Base-by-base conservation (phyloP, 2,329 filamentous ascomycete genomes). In the Trichophyton benhamiae region DNA sequence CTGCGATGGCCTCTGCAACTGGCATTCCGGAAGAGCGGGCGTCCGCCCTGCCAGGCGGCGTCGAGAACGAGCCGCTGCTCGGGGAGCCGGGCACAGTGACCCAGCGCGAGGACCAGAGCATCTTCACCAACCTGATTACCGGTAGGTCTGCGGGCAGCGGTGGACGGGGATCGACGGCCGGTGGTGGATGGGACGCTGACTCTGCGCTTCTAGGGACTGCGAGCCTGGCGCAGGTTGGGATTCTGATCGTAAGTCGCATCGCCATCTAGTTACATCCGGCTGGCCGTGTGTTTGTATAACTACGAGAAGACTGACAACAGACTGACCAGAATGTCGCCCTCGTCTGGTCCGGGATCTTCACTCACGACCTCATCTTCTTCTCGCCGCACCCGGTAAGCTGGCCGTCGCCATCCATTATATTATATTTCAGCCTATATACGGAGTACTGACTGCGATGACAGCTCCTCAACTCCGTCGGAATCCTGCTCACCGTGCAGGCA, bases 321-420 rank as follows among this genome's bases (percentile, higher is more conserved):
- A 3, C 17, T 42, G 22, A 27, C 41, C 64, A 83, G 81, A 82
- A 96, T 64, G 78, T 85, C 57, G 83, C 83, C 41, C 83, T 92
- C 61, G 80, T 95, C 66, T 96, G 90, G 89, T 83, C 83, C 53
- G 82, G 82, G 61, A 82, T 96, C 65, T 83, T 96, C 70, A 82
- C 84, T 48, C 79, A 81, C 52, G 72, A 86, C 33, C 71, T 95
- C 64, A 88, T 89, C 44, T 84, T 96, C 68, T 96, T 97, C 81
- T 91, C 89, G 17, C 84, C 87, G 7, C 92, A 97, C 74, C 92
- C 92, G 6, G 85, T 96, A 71, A 78, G 86, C 20, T 62, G 59
- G 38, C 33, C 38, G 44, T 62, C 57, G 30, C 15, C 44, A 3
- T 8, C n/a, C 46, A 7, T 33, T 11, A 52, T 25, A 58, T 25